These are phyloP conservation scores for Asclepias syriaca DNA, from an alignment of 257 asterid genomes.

Conservation along the genomic window DNA sequence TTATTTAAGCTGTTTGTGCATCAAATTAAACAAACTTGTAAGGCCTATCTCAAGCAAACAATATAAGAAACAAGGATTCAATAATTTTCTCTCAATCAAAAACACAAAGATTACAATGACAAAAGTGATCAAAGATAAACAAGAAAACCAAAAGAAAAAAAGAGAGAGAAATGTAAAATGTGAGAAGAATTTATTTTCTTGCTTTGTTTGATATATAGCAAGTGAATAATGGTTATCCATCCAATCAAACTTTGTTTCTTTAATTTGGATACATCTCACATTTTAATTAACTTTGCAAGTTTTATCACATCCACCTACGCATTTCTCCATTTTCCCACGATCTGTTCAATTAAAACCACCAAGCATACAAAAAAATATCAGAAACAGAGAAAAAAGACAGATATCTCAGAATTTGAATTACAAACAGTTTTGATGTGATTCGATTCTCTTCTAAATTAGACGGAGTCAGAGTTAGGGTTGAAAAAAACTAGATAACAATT, in stretches of 20 bases:
- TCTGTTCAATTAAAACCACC: conserved; percentile 19
- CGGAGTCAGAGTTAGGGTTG: neutral
- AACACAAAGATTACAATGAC: neutral
- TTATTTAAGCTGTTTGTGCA: no score
- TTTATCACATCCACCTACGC: conserved; percentile 31
- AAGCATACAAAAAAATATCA: neutral
- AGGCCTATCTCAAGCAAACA: no score
- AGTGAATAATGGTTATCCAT: neutral
- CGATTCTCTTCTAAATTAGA: neutral
- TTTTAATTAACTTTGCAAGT: conserved; percentile 10
- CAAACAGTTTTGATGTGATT: no score
- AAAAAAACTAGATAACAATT: no score
- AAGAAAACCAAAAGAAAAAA: no score
- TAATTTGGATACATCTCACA: no score
- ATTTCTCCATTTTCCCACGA: conserved; percentile 32
- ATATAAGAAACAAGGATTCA: neutral
- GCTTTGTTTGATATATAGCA: neutral
- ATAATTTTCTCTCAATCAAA: neutral
- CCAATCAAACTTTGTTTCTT: neutral
- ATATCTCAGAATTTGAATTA: no score
- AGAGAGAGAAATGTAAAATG: neutral
- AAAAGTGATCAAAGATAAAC: neutral
- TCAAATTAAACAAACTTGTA: no score
- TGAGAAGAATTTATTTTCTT: neutral
- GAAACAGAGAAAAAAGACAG: neutral